phyloP scores from a whole-genome alignment of 345 rosid genomes.

The Salix caprea region DNA sequence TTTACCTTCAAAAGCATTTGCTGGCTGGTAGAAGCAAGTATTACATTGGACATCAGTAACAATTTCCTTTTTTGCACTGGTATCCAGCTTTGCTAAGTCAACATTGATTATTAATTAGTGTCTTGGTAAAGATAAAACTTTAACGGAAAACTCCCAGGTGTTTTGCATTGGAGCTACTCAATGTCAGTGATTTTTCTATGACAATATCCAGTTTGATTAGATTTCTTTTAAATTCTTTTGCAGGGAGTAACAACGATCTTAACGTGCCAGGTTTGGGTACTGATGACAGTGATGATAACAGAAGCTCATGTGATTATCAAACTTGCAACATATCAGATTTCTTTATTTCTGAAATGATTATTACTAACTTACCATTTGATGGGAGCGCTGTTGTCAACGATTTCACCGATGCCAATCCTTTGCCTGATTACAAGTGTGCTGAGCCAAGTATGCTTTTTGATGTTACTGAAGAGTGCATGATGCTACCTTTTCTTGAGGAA shows the following conservation, averaged over 20 bases:
- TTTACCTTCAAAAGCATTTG: background rate
- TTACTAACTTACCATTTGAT: conserved; percentile 46
- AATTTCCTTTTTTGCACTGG: background rate
- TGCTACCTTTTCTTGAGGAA: conserved; percentile 73
- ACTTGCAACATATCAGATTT: conserved; percentile 62
- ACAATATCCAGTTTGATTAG: background rate
- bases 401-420: conserved; percentile 25
- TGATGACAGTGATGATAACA: conserved; percentile 35
- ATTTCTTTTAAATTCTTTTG: conserved; percentile 1
- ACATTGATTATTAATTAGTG: background rate
- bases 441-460: conserved; percentile 56
- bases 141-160: background rate
- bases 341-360: conserved; percentile 57
- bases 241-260: conserved; percentile 28
- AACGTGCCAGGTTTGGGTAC: conserved; percentile 27
- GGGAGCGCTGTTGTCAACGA: conserved; percentile 37
- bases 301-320: conserved; percentile 38
- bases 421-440: conserved; percentile 57
- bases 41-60: background rate
- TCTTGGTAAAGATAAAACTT: background rate
- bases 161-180: background rate
- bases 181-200: background rate
- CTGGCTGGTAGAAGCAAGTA: background rate
- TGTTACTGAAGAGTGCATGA: conserved; percentile 64
- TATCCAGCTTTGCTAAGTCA: background rate